These are phyloP conservation scores for Debaryomyces prosopidis DNA, from an alignment of 805 yeast species.

Conservation along the genomic window DNA sequence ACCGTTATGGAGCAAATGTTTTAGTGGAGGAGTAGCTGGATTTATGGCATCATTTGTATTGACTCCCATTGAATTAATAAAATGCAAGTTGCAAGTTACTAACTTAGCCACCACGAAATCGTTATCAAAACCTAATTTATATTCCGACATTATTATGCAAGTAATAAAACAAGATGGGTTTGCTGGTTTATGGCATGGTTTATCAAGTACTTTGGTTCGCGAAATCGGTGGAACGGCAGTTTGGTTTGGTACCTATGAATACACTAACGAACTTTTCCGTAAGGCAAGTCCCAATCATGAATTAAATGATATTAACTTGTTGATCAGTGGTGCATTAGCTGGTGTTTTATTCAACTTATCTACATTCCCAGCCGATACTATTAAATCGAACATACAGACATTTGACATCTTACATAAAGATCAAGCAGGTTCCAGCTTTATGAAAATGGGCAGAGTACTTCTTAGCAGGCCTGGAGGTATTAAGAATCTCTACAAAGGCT, in stretches of 20 bases:
- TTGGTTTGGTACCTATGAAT: conserved; percentile 91
- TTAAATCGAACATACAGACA: conserved; percentile 85
- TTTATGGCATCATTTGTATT: conserved; percentile 76
- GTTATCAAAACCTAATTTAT: conserved; percentile 11
- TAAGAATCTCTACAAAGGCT: conserved; percentile 75
- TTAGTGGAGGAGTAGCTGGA: conserved; percentile 83
- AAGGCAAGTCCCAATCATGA: conserved; percentile 12
- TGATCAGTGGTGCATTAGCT: conserved; percentile 82
- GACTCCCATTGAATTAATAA: conserved; percentile 90
- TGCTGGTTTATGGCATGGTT: conserved; percentile 84
- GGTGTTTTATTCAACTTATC: conserved; percentile 81
- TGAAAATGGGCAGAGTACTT: conserved; percentile 8
- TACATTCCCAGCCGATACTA: conserved; percentile 86
- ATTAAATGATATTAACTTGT: conserved; percentile 51
- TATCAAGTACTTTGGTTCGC: conserved; percentile 73
- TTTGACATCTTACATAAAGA: conserved; percentile 27
- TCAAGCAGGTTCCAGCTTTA: conserved; percentile 2
- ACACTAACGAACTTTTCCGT: conserved; percentile 41
- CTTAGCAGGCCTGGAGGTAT: conserved; percentile 54
- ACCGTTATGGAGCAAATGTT: conserved; percentile 46
- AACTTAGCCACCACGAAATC: conserved; percentile 36
- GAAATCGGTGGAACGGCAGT: conserved; percentile 90
- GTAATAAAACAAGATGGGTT: conserved; percentile 57
- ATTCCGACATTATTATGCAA: conserved; percentile 31
- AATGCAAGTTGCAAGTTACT: conserved; percentile 81